Evolutionary conservation across 371 early-diverging fungal species (phyloP).

Genomic region (Apophysomyces ossiformis): DNA sequence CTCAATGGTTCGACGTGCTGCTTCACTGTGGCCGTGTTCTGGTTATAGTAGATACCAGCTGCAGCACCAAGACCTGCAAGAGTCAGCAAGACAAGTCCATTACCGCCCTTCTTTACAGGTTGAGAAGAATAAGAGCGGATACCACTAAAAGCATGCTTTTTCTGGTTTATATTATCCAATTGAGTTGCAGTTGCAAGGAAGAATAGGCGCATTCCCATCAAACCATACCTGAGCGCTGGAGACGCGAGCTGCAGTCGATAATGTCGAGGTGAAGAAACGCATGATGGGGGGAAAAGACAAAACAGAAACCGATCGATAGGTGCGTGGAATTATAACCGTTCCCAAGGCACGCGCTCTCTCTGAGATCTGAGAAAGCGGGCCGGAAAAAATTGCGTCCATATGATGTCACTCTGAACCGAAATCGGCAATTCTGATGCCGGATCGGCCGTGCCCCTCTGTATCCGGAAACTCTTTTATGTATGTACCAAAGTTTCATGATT

Average conservation of each 20-base stretch:
- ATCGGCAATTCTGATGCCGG: too few relatives aligned
- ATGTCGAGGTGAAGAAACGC: conserved; percentile 36
- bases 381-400: too few relatives aligned
- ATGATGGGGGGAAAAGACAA: conserved; percentile 18
- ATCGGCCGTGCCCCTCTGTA: too few relatives aligned
- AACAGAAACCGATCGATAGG: not conserved
- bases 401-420: too few relatives aligned
- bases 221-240: conserved; percentile 16
- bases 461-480: too few relatives aligned
- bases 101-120: conserved; percentile 33
- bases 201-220: conserved; percentile 4
- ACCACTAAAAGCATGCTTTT: conserved; percentile 10
- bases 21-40: conserved; percentile 25
- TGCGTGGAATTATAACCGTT: too few relatives aligned
- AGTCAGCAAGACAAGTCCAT: conserved; percentile 35
- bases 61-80: conserved; percentile 43
- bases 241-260: conserved; percentile 31
- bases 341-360: too few relatives aligned
- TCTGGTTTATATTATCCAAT: not conserved
- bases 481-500: too few relatives aligned
- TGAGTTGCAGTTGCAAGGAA: not conserved
- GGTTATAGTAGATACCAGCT: conserved; percentile 51
- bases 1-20: conserved; percentile 9
- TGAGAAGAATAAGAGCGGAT: conserved; percentile 30
- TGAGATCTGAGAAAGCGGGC: too few relatives aligned